A percentile compares a stretch with the other conserved stretches of the same genome.
Conservation (phyloP, 208 protist species). For the Crithidia mellificae region DNA sequence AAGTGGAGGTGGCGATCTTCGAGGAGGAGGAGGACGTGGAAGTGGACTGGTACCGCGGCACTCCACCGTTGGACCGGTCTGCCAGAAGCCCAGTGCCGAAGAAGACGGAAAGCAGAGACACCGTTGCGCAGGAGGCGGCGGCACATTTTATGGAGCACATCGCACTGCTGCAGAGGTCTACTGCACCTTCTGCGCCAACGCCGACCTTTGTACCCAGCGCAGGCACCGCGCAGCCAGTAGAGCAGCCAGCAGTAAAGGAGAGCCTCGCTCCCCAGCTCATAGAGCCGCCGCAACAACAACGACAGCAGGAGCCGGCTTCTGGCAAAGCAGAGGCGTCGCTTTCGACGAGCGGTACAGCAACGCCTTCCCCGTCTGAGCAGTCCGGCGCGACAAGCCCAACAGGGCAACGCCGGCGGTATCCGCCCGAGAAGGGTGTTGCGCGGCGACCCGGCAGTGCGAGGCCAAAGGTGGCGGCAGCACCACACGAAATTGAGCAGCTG, state of each 20-base stretch:
- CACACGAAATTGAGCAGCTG: not conserved
- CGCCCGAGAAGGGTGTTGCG: not conserved
- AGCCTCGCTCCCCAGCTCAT: not conserved
- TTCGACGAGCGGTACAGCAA: not conserved
- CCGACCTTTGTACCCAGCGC: not conserved
- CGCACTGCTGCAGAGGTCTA: not conserved
- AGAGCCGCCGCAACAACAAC: not conserved
- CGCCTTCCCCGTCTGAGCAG: not conserved
- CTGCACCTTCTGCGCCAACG: not conserved
- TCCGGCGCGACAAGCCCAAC: not conserved
- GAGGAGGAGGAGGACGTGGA: conserved; percentile 1
- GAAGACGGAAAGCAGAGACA: not conserved
- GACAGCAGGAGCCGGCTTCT: not conserved
- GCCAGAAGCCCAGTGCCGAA: not conserved
- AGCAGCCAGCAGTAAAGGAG: not conserved
- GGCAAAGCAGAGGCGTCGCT: not conserved
- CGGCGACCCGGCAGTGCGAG: not conserved
- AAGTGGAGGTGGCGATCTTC: not conserved
- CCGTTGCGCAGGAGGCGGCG: not conserved
- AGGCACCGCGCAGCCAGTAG: too few relatives aligned
- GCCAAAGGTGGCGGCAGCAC: not conserved
- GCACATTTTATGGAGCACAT: conserved; percentile 1
- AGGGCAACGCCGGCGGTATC: not conserved
- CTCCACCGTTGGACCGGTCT: not conserved
- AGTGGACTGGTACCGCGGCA: conserved; percentile 6